Conservation (phyloP, 345 rosid genomes). For the Barbarea vulgaris region DNA sequence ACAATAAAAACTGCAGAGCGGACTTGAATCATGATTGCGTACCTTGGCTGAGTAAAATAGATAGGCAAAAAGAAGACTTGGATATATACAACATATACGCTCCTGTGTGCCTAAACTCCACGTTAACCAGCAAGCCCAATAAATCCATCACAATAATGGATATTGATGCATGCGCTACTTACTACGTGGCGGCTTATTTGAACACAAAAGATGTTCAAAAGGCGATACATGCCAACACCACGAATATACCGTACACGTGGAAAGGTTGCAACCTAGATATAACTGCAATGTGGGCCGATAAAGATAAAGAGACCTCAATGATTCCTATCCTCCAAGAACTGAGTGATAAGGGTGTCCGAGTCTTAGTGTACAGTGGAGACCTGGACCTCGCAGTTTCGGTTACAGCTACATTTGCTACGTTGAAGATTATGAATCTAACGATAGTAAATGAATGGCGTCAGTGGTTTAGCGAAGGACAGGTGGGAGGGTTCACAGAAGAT, state of each 20-base stretch:
- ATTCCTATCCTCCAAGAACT: slow-evolving; percentile 68
- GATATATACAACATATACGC: slow-evolving; percentile 73
- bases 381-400: slow-evolving; percentile 71
- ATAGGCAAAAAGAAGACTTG: slow-evolving; percentile 5
- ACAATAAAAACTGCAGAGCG: neutral
- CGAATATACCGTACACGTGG: slow-evolving; percentile 61
- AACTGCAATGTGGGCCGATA: slow-evolving; percentile 46
- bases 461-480: slow-evolving; percentile 63
- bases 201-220: slow-evolving; percentile 60
- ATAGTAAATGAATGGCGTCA: slow-evolving; percentile 71
- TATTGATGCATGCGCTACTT: slow-evolving; percentile 57
- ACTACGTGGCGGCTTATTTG: slow-evolving; percentile 56
- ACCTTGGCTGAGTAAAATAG: neutral
- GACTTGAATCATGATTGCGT: neutral
- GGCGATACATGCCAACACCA: slow-evolving; percentile 64
- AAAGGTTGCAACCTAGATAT: slow-evolving; percentile 63
- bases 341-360: slow-evolving; percentile 62
- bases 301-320: slow-evolving; percentile 49
- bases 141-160: slow-evolving; percentile 48
- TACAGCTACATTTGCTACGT: slow-evolving; percentile 60
- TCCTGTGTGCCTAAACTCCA: slow-evolving; percentile 49
- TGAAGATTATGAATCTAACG: slow-evolving; percentile 60
- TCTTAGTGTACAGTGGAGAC: slow-evolving; percentile 79
- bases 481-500: slow-evolving; percentile 32
- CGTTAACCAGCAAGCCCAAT: slow-evolving; percentile 42